A percentile compares a stretch with the other conserved stretches of the same genome.
phyloP scores from a whole-genome alignment of 768 basidiomycete genomes.

The Boletus eberwhitei region DNA sequence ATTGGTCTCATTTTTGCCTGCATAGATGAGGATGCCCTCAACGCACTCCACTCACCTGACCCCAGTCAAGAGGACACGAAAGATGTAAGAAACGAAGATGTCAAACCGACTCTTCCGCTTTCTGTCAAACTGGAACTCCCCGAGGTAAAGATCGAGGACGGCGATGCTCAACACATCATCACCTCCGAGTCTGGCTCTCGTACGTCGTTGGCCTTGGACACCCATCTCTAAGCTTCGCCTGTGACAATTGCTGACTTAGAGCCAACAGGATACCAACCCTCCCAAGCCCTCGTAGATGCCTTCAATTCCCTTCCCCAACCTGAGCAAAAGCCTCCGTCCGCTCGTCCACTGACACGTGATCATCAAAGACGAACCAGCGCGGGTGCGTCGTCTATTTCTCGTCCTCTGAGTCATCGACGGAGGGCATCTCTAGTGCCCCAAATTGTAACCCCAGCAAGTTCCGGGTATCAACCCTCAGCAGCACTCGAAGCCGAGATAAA shows the following conservation, averaged over 20 bases:
- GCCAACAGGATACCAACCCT: slow-evolving; percentile 12
- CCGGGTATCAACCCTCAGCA: slow-evolving; percentile 6
- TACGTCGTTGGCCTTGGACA: background rate
- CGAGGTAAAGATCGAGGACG: slow-evolving; percentile 7
- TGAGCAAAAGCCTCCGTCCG: background rate
- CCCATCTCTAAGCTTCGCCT: background rate
- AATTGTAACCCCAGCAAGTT: background rate
- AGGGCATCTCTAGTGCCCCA: background rate
- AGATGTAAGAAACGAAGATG: background rate
- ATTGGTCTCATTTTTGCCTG: background rate
- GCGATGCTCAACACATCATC: background rate
- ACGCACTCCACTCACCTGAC: slow-evolving; percentile 7
- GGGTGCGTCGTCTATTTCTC: background rate
- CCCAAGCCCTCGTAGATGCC: slow-evolving; percentile 14
- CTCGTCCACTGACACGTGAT: background rate
- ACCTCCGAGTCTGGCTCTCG: background rate
- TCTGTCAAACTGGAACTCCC: slow-evolving; percentile 6
- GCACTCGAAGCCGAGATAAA: slow-evolving; percentile 6
- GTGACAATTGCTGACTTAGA: background rate
- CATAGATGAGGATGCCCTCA: slow-evolving; percentile 26
- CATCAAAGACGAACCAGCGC: background rate
- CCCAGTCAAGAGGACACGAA: slow-evolving; percentile 1
- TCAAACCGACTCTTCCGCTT: background rate
- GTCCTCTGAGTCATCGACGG: background rate
- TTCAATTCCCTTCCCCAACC: background rate